Evolutionary conservation across 306 rosid species (phyloP), one percentile per base, ranked within the genome.

Genomic region (Acmispon strigosus): DNA sequence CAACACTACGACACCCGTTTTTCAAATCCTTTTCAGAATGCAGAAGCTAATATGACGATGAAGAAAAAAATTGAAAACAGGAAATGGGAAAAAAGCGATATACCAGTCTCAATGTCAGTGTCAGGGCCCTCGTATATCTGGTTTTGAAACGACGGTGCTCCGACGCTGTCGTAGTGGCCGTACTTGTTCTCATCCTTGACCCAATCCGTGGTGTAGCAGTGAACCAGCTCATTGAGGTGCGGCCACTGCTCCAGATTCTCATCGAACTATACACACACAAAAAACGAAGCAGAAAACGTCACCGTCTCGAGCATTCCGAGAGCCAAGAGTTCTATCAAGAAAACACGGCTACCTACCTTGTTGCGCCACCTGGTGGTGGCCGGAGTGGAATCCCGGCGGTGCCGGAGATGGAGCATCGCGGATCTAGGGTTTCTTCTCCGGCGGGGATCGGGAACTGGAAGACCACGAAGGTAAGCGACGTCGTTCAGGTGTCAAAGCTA

Each of bases 191-290:
- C 99, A 78, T 91, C 96, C 66, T 91, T 90, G 2, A 94, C 96
- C 99, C 96, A 89, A 77, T 94, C 99, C 5, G 99, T 87, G 1
- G 99, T 87, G 73, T 94, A 94, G 82, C 99, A 94, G 76, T 91
- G 99, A 39, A 89, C 96, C 62, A 94, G 81, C 72, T 94, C 99
- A 61, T 85, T 94, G 79, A 94, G 89, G 76, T 91, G 97, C 19
- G 99, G 99, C 95, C 96, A 91, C 77, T 94, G 99, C 87, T 94
- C 99, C 87, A 94, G 81, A 84, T 94, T 94, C 84, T 91, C 97
- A 17, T 91, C 95, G 69, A 89, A 87, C 97, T 94, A 59, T 84
- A 68, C 62, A 13, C 3, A 27, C 1, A 22, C 32, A 62, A 7
- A 24, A 19, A 47, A 29, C 8, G 39, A 52, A 62, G 32, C 0